Base-by-base conservation (phyloP, 768 basidiomycete species). In the Leucosporidium yakuticum region DNA sequence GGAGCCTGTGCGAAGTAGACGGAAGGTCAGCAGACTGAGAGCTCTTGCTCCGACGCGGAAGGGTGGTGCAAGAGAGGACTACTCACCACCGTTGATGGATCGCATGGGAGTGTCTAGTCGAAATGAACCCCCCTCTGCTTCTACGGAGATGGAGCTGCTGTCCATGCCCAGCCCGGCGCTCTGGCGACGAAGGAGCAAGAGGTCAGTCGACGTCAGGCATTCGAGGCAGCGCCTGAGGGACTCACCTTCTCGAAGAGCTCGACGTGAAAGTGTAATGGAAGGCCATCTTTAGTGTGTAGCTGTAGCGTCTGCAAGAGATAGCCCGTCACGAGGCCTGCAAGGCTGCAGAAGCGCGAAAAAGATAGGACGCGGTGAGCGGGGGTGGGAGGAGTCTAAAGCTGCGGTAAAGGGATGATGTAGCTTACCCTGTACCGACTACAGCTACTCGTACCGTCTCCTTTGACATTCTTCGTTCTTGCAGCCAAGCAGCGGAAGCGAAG, bases 41-140 rank as follows among this genome's bases (percentile, higher is more conserved):
- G 29, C 31, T 25, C 29, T 20, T 5, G 29, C 15, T 47, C 9
- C 6, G n/a, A n/a, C 25, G 27, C 20, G 19, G 49, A 56, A 17
- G 23, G 34, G 21, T 34, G 44, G n/a, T 14, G 32, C 47, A 12
- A 17, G 25, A n/a, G 48, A 54, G 19, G 5, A 19, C 23, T 15
- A 49, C 83, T 60, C 63, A 86, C 88, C 87, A 79, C 86, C 86
- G 81, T 90, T 88, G 75, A 90, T 90, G 1, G 86, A 86, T 50
- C 89, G 80, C 89, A 90, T 90, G 0, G 89, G 89, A 0, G 89
- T 88, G 75, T 90, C 88, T 4, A 90, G 81, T n/a, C 76, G 65
- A 25, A 49, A 50, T 0, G 48, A 36, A 27, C 77, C 77, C 15
- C 77, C 67, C 6, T 76, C 80, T 6, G 63, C 15, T 29, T 76